Conservation (phyloP, 768 basidiomycete genomes). For the Amanita exitialis region DNA sequence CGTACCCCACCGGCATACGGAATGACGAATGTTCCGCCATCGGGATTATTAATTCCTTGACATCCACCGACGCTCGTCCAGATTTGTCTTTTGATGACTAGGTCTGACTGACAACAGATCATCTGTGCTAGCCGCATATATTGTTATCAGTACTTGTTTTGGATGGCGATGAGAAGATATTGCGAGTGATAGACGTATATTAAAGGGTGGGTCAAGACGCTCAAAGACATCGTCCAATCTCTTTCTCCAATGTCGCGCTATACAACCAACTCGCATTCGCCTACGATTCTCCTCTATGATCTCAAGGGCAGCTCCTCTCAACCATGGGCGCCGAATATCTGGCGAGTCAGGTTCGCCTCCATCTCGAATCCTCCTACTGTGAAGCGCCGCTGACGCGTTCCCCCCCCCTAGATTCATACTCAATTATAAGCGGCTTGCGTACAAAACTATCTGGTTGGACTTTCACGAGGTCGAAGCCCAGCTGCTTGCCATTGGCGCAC, state of each 20-base stretch:
- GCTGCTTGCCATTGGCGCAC: constrained; percentile 47
- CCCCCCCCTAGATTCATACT: constrained; percentile 47
- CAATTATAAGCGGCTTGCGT: constrained; percentile 67
- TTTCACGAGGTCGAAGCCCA: constrained; percentile 59
- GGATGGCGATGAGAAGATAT: background rate
- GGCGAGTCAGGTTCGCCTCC: constrained; percentile 50
- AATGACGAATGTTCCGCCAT: background rate
- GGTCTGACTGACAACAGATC: background rate
- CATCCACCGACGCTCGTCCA: constrained; percentile 1
- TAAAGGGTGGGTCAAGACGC: background rate
- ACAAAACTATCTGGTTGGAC: constrained; percentile 63
- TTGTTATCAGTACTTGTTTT: constrained; percentile 3
- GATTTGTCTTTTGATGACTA: constrained; percentile 2
- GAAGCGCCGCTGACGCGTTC: background rate
- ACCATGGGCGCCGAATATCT: constrained; percentile 72
- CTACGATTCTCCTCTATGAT: constrained; percentile 56
- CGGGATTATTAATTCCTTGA: constrained; percentile 1
- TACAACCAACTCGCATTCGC: background rate
- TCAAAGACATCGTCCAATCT: background rate
- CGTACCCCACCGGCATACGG: background rate
- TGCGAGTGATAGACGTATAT: background rate
- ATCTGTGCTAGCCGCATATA: background rate
- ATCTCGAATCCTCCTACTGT: background rate
- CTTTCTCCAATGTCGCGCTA: background rate
- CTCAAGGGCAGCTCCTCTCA: constrained; percentile 48